Conservation (phyloP, 257 asterid species). For the Gentiana macrophylla region DNA sequence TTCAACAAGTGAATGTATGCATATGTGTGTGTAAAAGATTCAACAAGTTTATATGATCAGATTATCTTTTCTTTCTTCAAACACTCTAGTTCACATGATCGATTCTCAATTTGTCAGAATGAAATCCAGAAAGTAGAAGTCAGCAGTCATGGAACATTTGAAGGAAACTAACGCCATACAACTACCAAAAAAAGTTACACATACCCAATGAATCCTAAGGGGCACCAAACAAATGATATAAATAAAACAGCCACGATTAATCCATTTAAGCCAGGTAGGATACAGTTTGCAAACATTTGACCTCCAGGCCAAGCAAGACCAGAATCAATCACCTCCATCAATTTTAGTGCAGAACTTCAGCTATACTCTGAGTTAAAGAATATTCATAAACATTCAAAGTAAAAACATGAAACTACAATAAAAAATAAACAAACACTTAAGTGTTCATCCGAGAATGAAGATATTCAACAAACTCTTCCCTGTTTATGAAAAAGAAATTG, state of each 20-base stretch:
- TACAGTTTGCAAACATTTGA: constrained; percentile 19
- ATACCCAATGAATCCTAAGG: background rate
- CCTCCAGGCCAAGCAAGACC: constrained; percentile 25
- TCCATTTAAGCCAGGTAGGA: constrained; percentile 19
- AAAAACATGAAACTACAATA: background rate
- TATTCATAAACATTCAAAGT: constrained; percentile 9
- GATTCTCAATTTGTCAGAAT: background rate
- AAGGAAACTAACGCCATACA: background rate
- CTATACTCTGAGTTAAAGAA: constrained; percentile 28
- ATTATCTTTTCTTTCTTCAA: background rate
- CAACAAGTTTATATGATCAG: background rate
- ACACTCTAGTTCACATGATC: background rate
- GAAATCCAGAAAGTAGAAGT: background rate
- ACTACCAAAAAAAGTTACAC: background rate
- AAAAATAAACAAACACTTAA: background rate
- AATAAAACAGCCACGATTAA: background rate
- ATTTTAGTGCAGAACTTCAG: constrained; percentile 24
- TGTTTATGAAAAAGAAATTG: too few species aligned
- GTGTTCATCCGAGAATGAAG: too few species aligned
- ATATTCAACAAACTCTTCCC: too few species aligned
- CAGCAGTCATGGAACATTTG: background rate
- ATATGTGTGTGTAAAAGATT: too few species aligned
- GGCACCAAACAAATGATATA: background rate
- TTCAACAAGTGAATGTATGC: too few species aligned
- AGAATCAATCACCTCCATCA: constrained; percentile 27